Percentiles rank a stretch among this genome's conserved stretches.
phyloP scores from a whole-genome alignment of 2,329 filamentous ascomycete species.

The Pseudogymnoascus sp. region DNA sequence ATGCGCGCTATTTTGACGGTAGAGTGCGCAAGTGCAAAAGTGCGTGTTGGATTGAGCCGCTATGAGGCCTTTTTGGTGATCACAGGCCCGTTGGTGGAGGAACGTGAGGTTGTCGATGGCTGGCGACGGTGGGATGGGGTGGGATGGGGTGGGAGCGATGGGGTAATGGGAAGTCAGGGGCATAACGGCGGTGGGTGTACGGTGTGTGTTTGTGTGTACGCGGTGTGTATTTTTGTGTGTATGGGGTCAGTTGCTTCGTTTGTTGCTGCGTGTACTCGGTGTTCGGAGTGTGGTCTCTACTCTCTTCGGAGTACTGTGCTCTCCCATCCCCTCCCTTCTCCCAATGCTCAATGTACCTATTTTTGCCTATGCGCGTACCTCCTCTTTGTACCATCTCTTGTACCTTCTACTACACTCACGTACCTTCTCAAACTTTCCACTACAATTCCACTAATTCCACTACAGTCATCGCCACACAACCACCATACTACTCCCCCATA shows the following conservation, averaged over 20 bases:
- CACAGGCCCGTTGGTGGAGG: background rate
- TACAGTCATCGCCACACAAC: background rate
- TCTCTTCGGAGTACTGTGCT: background rate
- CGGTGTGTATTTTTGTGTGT: no score
- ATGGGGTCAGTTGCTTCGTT: no score
- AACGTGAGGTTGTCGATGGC: background rate
- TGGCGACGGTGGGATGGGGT: background rate
- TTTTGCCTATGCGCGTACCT: background rate
- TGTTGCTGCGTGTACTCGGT: background rate
- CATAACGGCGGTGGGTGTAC: background rate
- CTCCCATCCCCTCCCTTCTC: no score
- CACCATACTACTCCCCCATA: background rate
- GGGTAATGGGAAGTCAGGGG: background rate
- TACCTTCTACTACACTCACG: background rate
- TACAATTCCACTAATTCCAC: background rate
- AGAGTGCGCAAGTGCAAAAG: background rate
- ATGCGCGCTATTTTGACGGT: background rate
- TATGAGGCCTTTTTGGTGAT: background rate
- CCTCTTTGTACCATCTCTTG: background rate
- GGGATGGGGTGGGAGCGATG: background rate
- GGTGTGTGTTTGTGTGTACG: no score
- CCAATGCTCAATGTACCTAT: background rate
- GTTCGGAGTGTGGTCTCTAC: background rate
- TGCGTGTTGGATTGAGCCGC: background rate
- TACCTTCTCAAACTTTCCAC: background rate